Percentiles rank a stretch among this genome's conserved stretches.
Evolutionary conservation across 345 rosid species (phyloP).

Genomic region (Eutrema japonicum): DNA sequence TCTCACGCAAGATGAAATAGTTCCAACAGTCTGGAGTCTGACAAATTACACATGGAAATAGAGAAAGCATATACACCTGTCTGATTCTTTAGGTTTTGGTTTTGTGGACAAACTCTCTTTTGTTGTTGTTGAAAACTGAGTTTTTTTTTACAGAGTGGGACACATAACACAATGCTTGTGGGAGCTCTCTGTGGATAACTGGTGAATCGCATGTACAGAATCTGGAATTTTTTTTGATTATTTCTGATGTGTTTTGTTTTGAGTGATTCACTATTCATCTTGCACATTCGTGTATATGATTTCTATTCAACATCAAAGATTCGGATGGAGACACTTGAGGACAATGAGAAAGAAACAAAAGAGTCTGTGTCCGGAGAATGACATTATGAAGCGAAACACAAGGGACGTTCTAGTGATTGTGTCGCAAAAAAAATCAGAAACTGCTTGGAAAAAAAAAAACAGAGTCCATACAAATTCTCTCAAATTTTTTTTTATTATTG

Average conservation of each 20-base stretch:
- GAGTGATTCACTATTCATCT: conserved; percentile 10
- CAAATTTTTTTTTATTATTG: background rate
- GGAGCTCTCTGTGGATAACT: background rate
- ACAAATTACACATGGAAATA: conserved; percentile 26
- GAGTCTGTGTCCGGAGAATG: background rate
- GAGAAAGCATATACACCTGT: conserved; percentile 21
- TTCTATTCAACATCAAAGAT: conserved; percentile 25
- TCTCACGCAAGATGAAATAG: conserved; percentile 59
- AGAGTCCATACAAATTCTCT: conserved; percentile 26
- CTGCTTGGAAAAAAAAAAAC: background rate
- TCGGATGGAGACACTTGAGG: conserved; percentile 7
- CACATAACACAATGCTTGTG: conserved; percentile 34
- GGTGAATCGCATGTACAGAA: conserved; percentile 21
- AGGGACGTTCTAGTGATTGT: background rate
- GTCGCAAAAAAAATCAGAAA: background rate
- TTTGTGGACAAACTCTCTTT: background rate
- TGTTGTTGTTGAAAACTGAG: conserved; percentile 21
- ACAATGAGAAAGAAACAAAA: conserved; percentile 27
- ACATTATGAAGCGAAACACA: background rate
- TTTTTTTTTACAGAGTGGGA: conserved; percentile 23
- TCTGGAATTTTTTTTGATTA: background rate
- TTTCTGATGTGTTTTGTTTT: background rate
- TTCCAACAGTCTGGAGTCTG: conserved; percentile 1
- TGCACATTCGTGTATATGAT: conserved; percentile 4
- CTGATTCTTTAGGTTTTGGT: conserved; percentile 9